A percentile compares a stretch with the other conserved stretches of the same genome.
Evolutionary conservation across 2,329 filamentous ascomycete species (phyloP).

Genomic region (Cordyceps cateniannulata): DNA sequence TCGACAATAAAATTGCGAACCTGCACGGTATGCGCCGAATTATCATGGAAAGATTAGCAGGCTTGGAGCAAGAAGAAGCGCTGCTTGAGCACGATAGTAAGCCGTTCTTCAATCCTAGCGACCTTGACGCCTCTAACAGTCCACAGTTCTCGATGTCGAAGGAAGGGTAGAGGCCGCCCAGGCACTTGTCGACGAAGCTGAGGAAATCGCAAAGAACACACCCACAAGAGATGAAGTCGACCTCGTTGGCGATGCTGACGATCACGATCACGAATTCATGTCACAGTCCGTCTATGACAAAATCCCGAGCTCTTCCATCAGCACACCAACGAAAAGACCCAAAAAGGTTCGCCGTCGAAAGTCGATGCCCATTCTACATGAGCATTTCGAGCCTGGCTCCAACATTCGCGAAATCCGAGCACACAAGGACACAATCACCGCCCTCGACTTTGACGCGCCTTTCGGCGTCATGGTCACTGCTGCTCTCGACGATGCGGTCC

Average conservation of each 20-base stretch:
- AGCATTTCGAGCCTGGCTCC: constrained; percentile 87
- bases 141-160: constrained; percentile 57
- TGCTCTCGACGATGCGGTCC: constrained; percentile 85
- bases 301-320: constrained; percentile 53
- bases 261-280: constrained; percentile 66
- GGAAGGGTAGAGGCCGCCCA: constrained; percentile 56
- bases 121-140: constrained; percentile 23
- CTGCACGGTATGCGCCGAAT: constrained; percentile 88
- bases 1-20: constrained; percentile 94
- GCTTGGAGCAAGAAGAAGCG: constrained; percentile 83
- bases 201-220: constrained; percentile 46
- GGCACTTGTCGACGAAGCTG: constrained; percentile 51
- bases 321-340: constrained; percentile 41
- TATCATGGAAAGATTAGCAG: constrained; percentile 78
- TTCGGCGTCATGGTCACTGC: constrained; percentile 94
- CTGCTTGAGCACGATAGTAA: constrained; percentile 81
- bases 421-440: constrained; percentile 81
- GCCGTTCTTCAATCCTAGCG: constrained; percentile 24
- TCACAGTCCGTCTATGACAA: constrained; percentile 97
- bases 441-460: constrained; percentile 92
- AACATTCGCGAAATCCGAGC: constrained; percentile 83
- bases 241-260: constrained; percentile 42
- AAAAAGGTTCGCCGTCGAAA: constrained; percentile 59
- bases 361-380: constrained; percentile 91
- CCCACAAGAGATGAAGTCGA: constrained; percentile 49